These are phyloP conservation scores for Magnusiomyces ingens DNA, from an alignment of 1,139 yeast species.

Conservation along the genomic window DNA sequence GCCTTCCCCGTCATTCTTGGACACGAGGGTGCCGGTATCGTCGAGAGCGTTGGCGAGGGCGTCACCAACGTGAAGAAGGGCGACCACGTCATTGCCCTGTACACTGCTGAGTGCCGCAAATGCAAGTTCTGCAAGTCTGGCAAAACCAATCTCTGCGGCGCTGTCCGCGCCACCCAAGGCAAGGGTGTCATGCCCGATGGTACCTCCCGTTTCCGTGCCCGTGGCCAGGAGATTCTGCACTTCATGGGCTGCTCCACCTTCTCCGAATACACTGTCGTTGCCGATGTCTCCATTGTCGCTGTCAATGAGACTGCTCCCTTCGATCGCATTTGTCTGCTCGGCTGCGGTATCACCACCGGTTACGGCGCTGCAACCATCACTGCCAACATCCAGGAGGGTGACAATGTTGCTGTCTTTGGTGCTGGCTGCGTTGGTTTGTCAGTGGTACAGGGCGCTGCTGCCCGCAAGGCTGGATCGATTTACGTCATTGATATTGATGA, in stretches of 20 bases:
- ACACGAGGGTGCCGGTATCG: slow-evolving; percentile 96
- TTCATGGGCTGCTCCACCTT: slow-evolving; percentile 98
- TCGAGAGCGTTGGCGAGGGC: slow-evolving; percentile 88
- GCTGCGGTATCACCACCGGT: slow-evolving; percentile 98
- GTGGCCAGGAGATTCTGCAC: slow-evolving; percentile 74
- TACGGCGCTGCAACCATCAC: slow-evolving; percentile 96
- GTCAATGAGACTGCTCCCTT: slow-evolving; percentile 76
- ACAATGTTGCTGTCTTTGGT: slow-evolving; percentile 93
- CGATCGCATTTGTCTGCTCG: slow-evolving; percentile 85
- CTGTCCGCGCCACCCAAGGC: slow-evolving; percentile 89
- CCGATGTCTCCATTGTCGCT: slow-evolving; percentile 95
- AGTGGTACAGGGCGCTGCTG: slow-evolving; percentile 88
- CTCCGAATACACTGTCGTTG: slow-evolving; percentile 94
- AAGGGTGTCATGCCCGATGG: slow-evolving; percentile 96
- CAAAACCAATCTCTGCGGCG: slow-evolving; percentile 88
- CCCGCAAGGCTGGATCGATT: slow-evolving; percentile 73
- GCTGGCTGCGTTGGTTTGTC: slow-evolving; percentile 96
- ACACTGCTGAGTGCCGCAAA: slow-evolving; percentile 93
- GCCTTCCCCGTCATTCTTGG: slow-evolving; percentile 83
- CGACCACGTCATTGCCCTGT: slow-evolving; percentile 83
- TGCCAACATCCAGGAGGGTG: slow-evolving; percentile 87
- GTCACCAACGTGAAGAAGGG: slow-evolving; percentile 83
- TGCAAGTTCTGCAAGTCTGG: slow-evolving; percentile 95
- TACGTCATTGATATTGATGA: slow-evolving; percentile 85
- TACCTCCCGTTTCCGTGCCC: slow-evolving; percentile 67